Conservation (phyloP, 768 basidiomycete species). For the Lentinus tigrinus region DNA sequence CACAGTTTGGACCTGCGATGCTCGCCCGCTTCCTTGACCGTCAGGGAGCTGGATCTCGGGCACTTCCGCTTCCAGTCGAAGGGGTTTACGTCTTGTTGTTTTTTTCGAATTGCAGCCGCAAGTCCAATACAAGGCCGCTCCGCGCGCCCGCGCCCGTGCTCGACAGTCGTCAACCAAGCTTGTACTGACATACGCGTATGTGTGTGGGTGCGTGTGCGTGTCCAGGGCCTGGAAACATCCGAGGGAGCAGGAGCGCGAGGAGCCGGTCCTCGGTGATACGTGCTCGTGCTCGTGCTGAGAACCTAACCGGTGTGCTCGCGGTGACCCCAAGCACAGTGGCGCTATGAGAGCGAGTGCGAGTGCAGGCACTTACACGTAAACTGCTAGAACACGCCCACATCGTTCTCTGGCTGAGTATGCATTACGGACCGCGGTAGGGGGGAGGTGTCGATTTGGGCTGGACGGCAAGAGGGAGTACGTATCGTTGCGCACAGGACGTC, state of each 20-base stretch:
- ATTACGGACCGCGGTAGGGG: too few relatives aligned
- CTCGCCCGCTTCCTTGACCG: too few relatives aligned
- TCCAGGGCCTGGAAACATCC: conserved; percentile 1
- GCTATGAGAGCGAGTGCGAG: not conserved
- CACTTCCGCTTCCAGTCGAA: too few relatives aligned
- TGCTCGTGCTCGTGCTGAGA: conserved; percentile 1
- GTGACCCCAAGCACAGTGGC: not conserved
- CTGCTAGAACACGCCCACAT: not conserved
- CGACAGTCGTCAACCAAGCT: not conserved
- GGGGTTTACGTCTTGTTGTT: too few relatives aligned
- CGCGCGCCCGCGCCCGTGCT: not conserved
- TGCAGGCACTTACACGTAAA: too few relatives aligned
- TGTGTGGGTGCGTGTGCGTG: not conserved
- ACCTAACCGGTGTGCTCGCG: not conserved
- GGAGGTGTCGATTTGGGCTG: too few relatives aligned
- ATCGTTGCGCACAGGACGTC: too few relatives aligned
- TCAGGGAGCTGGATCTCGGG: too few relatives aligned
- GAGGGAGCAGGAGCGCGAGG: not conserved
- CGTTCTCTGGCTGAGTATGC: not conserved
- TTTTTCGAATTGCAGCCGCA: too few relatives aligned
- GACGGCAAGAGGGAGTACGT: too few relatives aligned
- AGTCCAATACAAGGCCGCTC: not conserved
- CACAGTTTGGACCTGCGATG: too few relatives aligned
- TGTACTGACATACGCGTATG: not conserved
- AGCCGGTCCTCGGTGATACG: not conserved